Evolutionary conservation across 1,139 yeast genomes (phyloP).

Genomic region (Candida frijolesensis): DNA sequence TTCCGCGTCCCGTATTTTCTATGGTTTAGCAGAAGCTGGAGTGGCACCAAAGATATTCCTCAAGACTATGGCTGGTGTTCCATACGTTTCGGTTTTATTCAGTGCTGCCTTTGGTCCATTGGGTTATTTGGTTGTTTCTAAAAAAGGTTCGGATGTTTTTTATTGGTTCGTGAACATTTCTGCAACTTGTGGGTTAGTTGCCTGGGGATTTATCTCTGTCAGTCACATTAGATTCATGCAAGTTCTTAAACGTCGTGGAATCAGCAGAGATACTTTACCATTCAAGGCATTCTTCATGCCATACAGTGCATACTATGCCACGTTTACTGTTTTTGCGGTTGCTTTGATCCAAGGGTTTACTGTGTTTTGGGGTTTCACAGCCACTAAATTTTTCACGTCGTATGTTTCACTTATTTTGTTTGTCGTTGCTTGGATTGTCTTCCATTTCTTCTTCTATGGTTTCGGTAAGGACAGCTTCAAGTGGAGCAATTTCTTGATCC

Average conservation of each 20-base stretch:
- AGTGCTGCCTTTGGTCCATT: constrained; percentile 65
- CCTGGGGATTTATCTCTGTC: constrained; percentile 70
- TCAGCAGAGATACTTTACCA: constrained; percentile 68
- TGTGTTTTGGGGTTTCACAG: constrained; percentile 58
- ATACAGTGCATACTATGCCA: constrained; percentile 60
- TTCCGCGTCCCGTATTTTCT: constrained; percentile 73
- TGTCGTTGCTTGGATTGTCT: constrained; percentile 50
- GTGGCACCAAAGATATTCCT: constrained; percentile 62
- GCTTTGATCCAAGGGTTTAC: constrained; percentile 72
- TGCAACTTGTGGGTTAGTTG: constrained; percentile 73
- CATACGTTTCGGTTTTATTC: constrained; percentile 58
- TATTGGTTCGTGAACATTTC: constrained; percentile 82
- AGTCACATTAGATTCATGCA: constrained; percentile 71
- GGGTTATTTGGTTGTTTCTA: constrained; percentile 69
- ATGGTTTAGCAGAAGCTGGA: constrained; percentile 62
- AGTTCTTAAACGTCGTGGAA: constrained; percentile 58
- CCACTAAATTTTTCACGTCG: constrained; percentile 60
- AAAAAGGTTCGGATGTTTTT: constrained; percentile 70
- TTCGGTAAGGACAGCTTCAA: constrained; percentile 27
- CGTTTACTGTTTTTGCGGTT: constrained; percentile 51
- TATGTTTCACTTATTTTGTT: constrained; percentile 65
- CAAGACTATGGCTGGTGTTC: constrained; percentile 64
- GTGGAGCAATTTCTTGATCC: constrained; percentile 36
- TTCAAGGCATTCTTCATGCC: constrained; percentile 72
- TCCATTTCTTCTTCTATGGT: constrained; percentile 53